Evolutionary conservation across 257 asterid species (phyloP), one percentile per base, ranked within the genome.

Genomic region (Thymus quinquecostatus): DNA sequence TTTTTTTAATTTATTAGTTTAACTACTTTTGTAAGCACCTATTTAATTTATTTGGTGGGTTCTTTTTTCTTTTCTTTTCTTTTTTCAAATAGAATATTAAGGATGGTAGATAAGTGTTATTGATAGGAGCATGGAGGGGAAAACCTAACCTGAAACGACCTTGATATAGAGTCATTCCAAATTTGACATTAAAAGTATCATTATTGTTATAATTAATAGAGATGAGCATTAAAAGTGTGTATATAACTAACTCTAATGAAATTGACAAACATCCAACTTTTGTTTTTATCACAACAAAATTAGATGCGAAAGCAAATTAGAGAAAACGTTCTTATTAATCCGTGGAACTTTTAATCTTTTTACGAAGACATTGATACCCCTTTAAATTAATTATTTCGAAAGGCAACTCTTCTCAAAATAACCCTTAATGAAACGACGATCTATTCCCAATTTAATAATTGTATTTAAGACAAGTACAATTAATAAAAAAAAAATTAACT

Each of bases 191-290:
- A 21, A 21, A 21, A 21, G 21, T 45, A 72, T 13, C 29, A 43
- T 45, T 60, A 14, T 41, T 34, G 9, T 11, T 4, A 55, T 44
- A 11, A 34, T 34, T 34, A 44, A 11, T 13, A 27, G 13, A 47
- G 70, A 62, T 40, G 29, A 27, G 48, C 49, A 49, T 13, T 45
- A n/a, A 54, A 48, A 6, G 36, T 48, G 53, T 36, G 56, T 36
- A 38, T 49, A 38, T 77, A 72, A 48, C 65, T 50, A 77, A 65
- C 51, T 58, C 5, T 11, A 1, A 49, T 40, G 74, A 68, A 51
- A 61, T 69, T n/a, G 63, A 60, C 60, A 41, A 13, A 67, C 43
- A 51, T 68, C 65, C 60, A 60, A 68, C 51, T 61, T 36, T 38
- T 65, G 29, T 67, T 68, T 29, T 44, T 11, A 44, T 2, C 12